phyloP scores from a whole-genome alignment of 805 yeast species.

The Peterozyma xylosa region DNA sequence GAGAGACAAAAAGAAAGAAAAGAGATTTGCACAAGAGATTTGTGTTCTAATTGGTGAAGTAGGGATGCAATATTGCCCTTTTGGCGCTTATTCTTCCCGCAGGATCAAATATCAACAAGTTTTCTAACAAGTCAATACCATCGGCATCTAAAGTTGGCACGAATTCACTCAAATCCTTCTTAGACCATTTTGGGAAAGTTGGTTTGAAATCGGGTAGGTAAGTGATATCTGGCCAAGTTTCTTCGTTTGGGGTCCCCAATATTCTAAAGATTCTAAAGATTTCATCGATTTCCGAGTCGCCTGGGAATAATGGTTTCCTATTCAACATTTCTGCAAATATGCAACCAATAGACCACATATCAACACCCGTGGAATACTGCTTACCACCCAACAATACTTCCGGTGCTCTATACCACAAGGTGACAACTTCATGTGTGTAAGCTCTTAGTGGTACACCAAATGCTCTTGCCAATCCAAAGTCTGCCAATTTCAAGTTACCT shows the following conservation, averaged over 20 bases:
- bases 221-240: constrained; percentile 90
- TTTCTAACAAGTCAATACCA: constrained; percentile 78
- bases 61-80: constrained; percentile 85
- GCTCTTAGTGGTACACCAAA: constrained; percentile 97
- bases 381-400: constrained; percentile 94
- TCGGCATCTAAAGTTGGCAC: constrained; percentile 77
- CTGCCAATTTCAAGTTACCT: constrained; percentile 85
- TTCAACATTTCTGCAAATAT: constrained; percentile 97
- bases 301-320: constrained; percentile 92
- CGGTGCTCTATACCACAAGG: constrained; percentile 96
- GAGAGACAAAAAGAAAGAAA: not conserved
- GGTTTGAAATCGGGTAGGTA: constrained; percentile 89
- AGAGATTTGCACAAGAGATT: not conserved
- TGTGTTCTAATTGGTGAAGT: constrained; percentile 30
- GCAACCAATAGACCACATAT: constrained; percentile 98
- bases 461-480: constrained; percentile 94
- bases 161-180: constrained; percentile 58
- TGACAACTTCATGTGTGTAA: constrained; percentile 96
- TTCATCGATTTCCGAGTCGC: constrained; percentile 97
- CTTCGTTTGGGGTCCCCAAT: constrained; percentile 91
- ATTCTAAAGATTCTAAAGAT: constrained; percentile 87
- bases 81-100: constrained; percentile 90
- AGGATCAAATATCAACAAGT: constrained; percentile 84
- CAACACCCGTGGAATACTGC: constrained; percentile 96
- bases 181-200: constrained; percentile 86